Evolutionary conservation across 2,329 filamentous ascomycete species (phyloP).

Genomic region (Fusarium sacchari): DNA sequence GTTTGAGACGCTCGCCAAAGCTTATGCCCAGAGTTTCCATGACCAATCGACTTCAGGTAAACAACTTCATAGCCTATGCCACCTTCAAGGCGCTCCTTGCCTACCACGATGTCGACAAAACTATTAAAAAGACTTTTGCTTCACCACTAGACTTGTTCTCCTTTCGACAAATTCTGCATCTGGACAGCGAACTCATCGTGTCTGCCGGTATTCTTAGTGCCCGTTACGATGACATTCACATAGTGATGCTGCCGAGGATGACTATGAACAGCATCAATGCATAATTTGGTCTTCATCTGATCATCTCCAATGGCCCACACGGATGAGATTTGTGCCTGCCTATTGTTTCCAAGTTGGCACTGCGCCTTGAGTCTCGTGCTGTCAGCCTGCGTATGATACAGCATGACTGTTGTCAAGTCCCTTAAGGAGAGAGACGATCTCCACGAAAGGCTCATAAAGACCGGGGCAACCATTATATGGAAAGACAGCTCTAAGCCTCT

Average conservation of each 20-base stretch:
- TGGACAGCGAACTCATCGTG: background rate
- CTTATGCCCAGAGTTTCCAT: too few relatives aligned
- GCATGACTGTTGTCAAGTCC: too few relatives aligned
- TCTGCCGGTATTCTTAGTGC: background rate
- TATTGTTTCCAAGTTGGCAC: background rate
- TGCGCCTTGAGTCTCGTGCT: accelerated
- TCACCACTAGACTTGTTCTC: background rate
- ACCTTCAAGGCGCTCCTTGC: background rate
- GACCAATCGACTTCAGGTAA: background rate
- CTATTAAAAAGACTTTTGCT: background rate
- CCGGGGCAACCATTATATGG: too few relatives aligned
- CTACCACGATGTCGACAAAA: background rate
- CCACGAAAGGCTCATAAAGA: too few relatives aligned
- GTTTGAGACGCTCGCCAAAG: too few relatives aligned
- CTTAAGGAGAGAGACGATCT: too few relatives aligned
- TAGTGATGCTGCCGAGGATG: background rate
- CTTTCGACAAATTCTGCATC: background rate
- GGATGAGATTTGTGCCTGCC: background rate
- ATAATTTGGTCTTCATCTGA: background rate
- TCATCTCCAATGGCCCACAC: background rate
- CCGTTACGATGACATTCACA: background rate
- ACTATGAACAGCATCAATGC: background rate
- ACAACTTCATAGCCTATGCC: background rate
- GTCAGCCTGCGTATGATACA: background rate
- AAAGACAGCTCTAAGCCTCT: too few relatives aligned